Conservation (phyloP, 495 filamentous ascomycete genomes). For the Usnea hakonensis region DNA sequence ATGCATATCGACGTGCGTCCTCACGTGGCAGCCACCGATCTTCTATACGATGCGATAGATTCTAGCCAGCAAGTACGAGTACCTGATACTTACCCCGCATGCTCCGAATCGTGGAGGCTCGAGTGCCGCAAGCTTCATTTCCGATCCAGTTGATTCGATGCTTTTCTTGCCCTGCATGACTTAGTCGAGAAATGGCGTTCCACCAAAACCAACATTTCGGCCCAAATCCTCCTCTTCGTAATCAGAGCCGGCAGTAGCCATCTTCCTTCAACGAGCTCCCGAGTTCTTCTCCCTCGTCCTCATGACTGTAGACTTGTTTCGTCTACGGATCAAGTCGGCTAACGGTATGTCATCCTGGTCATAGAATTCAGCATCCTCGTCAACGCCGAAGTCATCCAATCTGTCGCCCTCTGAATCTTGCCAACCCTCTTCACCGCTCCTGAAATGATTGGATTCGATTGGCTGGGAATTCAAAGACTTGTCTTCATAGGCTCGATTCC, state of each 20-base stretch:
- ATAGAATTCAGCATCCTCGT: constrained; percentile 71
- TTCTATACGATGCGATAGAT: constrained; percentile 2
- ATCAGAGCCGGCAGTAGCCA: background rate
- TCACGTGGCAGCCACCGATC: constrained; percentile 14
- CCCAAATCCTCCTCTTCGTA: background rate
- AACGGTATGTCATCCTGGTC: constrained; percentile 78
- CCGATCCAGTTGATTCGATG: background rate
- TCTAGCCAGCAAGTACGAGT: too few species aligned
- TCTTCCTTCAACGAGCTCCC: background rate
- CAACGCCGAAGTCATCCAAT: constrained; percentile 83
- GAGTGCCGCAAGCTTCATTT: background rate
- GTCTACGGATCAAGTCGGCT: constrained; percentile 43
- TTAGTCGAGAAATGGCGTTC: background rate
- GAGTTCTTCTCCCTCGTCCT: background rate
- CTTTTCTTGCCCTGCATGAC: background rate
- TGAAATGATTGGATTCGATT: constrained; percentile 21
- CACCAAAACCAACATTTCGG: background rate
- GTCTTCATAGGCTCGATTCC: constrained; percentile 6
- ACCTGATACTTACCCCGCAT: background rate
- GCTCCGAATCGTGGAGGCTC: background rate
- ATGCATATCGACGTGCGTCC: constrained; percentile 10
- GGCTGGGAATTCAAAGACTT: background rate
- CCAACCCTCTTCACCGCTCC: constrained; percentile 61
- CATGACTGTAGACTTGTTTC: background rate
- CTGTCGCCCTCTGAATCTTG: constrained; percentile 77